phyloP scores from a whole-genome alignment of 371 early-diverging fungal species.

The Rhizopus delemar region DNA sequence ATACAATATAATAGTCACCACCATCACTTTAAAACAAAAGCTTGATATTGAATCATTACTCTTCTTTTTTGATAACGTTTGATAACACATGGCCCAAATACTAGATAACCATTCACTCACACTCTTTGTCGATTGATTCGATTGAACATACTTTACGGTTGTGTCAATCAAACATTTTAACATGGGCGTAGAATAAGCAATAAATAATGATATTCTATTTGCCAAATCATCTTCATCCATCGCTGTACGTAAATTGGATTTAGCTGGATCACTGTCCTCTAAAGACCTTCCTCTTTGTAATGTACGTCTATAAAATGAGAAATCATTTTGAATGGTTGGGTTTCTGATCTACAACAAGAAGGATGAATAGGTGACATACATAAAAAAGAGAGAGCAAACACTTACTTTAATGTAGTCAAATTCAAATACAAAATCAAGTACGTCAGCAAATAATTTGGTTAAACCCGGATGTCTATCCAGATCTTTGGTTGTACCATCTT shows the following conservation, averaged over 20 bases:
- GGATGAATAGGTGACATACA: no score
- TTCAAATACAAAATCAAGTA: slow-evolving; percentile 85
- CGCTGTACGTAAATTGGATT: slow-evolving; percentile 51
- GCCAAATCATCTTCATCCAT: slow-evolving; percentile 86
- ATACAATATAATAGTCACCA: slow-evolving; percentile 84
- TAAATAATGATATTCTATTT: slow-evolving; percentile 92
- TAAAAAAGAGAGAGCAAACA: neutral
- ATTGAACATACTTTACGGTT: slow-evolving; percentile 57
- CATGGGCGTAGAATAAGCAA: slow-evolving; percentile 94
- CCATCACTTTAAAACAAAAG: slow-evolving; percentile 84
- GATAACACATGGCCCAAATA: slow-evolving; percentile 70
- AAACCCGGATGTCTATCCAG: slow-evolving; percentile 78
- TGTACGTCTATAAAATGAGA: slow-evolving; percentile 93
- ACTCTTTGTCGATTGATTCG: slow-evolving; percentile 45
- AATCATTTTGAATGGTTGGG: slow-evolving; percentile 94
- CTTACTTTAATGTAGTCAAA: slow-evolving; percentile 82
- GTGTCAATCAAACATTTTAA: slow-evolving; percentile 84
- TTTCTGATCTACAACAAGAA: slow-evolving; percentile 68
- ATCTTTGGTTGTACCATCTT: slow-evolving; percentile 64
- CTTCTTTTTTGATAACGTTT: slow-evolving; percentile 57
- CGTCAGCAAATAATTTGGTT: slow-evolving; percentile 77
- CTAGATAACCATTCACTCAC: slow-evolving; percentile 69
- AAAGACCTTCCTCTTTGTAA: slow-evolving; percentile 66
- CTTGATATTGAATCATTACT: slow-evolving; percentile 13
- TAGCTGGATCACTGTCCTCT: slow-evolving; percentile 15